A percentile compares a stretch with the other conserved stretches of the same genome.
phyloP scores from a whole-genome alignment of 2,329 filamentous ascomycete genomes.

The Colletotrichum sp. region DNA sequence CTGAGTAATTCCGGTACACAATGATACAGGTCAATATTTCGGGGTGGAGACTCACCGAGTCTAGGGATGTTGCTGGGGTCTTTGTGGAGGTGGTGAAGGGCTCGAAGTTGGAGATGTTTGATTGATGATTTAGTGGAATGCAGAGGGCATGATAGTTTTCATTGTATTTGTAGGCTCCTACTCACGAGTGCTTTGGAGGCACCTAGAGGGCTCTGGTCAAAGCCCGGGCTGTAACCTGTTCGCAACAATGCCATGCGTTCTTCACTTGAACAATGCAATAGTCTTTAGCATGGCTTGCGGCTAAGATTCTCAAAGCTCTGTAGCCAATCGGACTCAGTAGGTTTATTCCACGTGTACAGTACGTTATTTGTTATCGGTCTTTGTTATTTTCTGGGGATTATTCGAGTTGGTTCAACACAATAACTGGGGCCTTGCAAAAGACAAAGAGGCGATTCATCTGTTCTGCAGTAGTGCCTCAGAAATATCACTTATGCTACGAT shows the following conservation, averaged over 20 bases:
- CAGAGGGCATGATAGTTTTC: accelerated
- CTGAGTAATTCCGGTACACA: neutral
- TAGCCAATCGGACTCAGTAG: accelerated
- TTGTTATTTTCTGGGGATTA: neutral
- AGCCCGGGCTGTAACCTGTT: neutral
- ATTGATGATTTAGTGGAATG: neutral
- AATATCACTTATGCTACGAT: neutral
- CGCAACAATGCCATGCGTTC: neutral
- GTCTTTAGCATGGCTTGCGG: neutral
- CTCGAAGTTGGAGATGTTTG: neutral
- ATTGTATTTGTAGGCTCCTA: neutral
- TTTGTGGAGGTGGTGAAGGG: neutral
- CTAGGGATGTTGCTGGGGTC: neutral
- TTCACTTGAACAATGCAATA: neutral
- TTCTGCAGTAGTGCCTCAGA: neutral
- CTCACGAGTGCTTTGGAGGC: too few relatives aligned
- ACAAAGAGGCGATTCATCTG: neutral
- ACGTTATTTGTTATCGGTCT: neutral
- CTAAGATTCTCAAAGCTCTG: neutral
- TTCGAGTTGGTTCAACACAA: neutral
- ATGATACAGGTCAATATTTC: neutral
- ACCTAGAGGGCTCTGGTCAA: neutral
- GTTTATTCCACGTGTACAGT: accelerated
- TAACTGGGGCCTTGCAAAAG: neutral
- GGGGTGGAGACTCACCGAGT: neutral